Conservation (phyloP, 2,329 filamentous ascomycete species). For the Aspergillus neoniger region DNA sequence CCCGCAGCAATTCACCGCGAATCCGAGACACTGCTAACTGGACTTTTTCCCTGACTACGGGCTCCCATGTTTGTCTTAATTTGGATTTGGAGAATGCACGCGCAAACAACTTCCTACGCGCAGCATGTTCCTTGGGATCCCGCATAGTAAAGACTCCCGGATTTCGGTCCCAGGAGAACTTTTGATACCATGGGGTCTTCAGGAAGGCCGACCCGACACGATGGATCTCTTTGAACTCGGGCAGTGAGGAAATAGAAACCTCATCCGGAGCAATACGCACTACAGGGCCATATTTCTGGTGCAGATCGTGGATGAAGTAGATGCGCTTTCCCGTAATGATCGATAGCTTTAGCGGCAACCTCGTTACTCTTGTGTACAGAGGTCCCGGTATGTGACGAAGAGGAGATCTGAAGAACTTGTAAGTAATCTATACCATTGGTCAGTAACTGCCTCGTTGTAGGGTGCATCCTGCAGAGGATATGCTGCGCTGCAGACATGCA, state of each 20-base stretch:
- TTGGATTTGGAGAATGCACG: conserved; percentile 31
- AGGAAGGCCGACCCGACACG: conserved; percentile 27
- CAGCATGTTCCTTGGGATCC: conserved; percentile 43
- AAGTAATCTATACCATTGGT: neutral
- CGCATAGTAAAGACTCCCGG: conserved; percentile 43
- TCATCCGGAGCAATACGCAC: conserved; percentile 28
- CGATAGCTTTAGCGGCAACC: conserved; percentile 11
- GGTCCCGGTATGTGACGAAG: conserved; percentile 10
- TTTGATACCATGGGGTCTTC: conserved; percentile 33
- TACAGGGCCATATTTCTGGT: conserved; percentile 26
- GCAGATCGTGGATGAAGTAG: conserved; percentile 24
- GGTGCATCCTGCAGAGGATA: no score
- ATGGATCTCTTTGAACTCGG: conserved; percentile 30
- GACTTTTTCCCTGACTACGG: conserved; percentile 42
- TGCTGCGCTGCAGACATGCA: no score
- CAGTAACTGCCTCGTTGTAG: neutral
- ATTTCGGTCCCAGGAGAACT: conserved; percentile 12
- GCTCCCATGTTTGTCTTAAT: conserved; percentile 24
- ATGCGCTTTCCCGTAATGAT: conserved; percentile 14
- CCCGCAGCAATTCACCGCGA: conserved; percentile 19
- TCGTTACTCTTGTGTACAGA: conserved; percentile 7
- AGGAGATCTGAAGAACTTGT: neutral
- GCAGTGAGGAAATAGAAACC: conserved; percentile 38
- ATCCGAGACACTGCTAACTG: conserved; percentile 47
- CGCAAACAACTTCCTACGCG: conserved; percentile 46